Percentiles rank a stretch among this genome's conserved stretches.
These are phyloP conservation scores for Trematosphaeria pertusa DNA, from an alignment of 2,329 filamentous ascomycete species.

Conservation along the genomic window DNA sequence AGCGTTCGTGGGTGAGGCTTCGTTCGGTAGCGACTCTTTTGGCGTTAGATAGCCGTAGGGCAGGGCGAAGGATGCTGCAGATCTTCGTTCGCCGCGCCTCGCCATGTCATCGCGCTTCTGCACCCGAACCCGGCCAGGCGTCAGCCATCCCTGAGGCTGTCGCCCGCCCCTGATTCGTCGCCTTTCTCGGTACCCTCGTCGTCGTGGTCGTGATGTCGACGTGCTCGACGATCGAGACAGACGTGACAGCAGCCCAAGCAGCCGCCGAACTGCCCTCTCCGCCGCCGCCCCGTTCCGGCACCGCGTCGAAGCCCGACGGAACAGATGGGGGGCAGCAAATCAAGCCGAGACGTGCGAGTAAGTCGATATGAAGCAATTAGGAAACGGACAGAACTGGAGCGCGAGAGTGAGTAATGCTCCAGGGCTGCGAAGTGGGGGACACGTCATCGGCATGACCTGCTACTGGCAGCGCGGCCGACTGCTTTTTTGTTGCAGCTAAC, in stretches of 20 bases:
- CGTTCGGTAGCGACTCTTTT: slow-evolving; percentile 42
- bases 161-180: slow-evolving; percentile 50
- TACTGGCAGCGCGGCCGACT: slow-evolving; percentile 21
- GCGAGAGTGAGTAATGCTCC: slow-evolving; percentile 30
- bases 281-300: slow-evolving; percentile 36
- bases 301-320: slow-evolving; percentile 39
- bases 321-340: slow-evolving; percentile 33
- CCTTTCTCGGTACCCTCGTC: slow-evolving; percentile 28
- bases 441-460: slow-evolving; percentile 41
- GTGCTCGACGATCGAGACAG: slow-evolving; percentile 30
- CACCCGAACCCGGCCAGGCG: slow-evolving; percentile 33
- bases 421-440: slow-evolving; percentile 33
- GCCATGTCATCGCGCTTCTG: slow-evolving; percentile 49
- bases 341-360: slow-evolving; percentile 29
- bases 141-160: slow-evolving; percentile 47
- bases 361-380: slow-evolving; percentile 33
- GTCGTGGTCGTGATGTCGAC: slow-evolving; percentile 19
- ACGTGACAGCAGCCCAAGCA: slow-evolving; percentile 26
- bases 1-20: slow-evolving; percentile 42
- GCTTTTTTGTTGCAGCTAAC: slow-evolving; percentile 39
- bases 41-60: slow-evolving; percentile 45
- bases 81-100: slow-evolving; percentile 47
- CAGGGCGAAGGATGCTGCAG: slow-evolving; percentile 47
- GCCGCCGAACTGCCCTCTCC: slow-evolving; percentile 19
- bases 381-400: slow-evolving; percentile 25